These are phyloP conservation scores for Picea sitchensis DNA, from an alignment of 75 land plant species.

Conservation along the genomic window DNA sequence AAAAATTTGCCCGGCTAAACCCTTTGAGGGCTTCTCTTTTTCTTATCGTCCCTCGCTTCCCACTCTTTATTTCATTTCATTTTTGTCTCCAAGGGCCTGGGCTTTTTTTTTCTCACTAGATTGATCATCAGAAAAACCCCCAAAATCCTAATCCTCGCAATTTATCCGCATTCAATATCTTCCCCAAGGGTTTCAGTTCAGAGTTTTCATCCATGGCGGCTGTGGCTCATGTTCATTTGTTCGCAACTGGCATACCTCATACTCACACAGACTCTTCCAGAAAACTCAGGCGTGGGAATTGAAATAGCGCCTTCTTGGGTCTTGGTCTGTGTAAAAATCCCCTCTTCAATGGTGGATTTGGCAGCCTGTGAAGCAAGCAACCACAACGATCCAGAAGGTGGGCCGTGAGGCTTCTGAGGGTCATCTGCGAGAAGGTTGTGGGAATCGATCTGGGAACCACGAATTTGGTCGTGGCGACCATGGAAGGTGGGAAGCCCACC, in stretches of 20 bases:
- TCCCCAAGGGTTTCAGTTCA: neutral
- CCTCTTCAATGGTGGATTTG: constrained; percentile 1
- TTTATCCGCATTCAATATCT: neutral
- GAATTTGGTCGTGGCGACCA: constrained; percentile 72
- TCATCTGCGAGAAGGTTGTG: constrained; percentile 53
- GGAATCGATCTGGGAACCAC: constrained; percentile 73
- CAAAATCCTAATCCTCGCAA: neutral
- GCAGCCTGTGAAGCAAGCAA: constrained; percentile 6
- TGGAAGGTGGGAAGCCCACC: constrained; percentile 75
- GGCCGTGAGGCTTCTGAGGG: constrained; percentile 26
- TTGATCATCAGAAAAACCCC: neutral
- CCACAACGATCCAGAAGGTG: constrained; percentile 6
- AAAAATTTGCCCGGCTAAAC: neutral
- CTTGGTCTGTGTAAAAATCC: constrained; percentile 3
- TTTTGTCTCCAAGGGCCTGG: neutral
- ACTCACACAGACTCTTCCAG: neutral
- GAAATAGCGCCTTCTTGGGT: constrained; percentile 27
- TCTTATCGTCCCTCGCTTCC: neutral
- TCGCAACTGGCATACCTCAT: neutral
- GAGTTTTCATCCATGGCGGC: constrained; percentile 5
- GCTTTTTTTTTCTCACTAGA: neutral
- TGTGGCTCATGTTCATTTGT: constrained; percentile 10
- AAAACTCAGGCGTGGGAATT: neutral
- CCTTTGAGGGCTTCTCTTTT: neutral
- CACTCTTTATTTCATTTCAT: neutral